These are phyloP conservation scores for Albifimbria verrucaria DNA, from an alignment of 2,329 filamentous ascomycete species.

Conservation along the genomic window DNA sequence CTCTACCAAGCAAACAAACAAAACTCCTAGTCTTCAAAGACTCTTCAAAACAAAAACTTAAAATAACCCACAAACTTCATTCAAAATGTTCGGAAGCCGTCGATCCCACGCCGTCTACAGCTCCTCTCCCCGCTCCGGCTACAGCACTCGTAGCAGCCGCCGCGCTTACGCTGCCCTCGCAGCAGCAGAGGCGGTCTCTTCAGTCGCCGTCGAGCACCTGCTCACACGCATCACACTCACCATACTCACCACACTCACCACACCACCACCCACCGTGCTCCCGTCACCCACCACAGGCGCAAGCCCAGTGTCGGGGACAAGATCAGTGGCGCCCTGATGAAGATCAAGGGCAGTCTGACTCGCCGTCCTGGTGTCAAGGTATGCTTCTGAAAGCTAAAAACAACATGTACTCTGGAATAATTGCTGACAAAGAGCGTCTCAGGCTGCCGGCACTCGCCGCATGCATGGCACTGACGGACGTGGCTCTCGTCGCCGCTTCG, in stretches of 20 bases:
- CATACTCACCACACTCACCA: constrained; percentile 36
- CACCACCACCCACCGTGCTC: constrained; percentile 34
- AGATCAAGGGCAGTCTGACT: constrained; percentile 67
- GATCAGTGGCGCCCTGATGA: constrained; percentile 71
- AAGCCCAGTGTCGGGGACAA: constrained; percentile 71
- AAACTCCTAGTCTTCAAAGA: neutral
- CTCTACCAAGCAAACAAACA: neutral
- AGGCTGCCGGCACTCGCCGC: constrained; percentile 70
- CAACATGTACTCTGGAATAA: neutral
- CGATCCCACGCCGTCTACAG: constrained; percentile 14
- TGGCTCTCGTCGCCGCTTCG: constrained; percentile 39
- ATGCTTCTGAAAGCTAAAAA: constrained; percentile 13
- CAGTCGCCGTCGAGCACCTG: constrained; percentile 19
- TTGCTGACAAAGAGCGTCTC: constrained; percentile 6
- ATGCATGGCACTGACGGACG: constrained; percentile 74
- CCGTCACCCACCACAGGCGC: constrained; percentile 62
- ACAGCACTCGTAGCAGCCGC: constrained; percentile 21
- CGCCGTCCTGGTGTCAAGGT: constrained; percentile 69
- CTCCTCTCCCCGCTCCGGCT: constrained; percentile 21
- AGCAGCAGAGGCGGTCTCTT: constrained; percentile 11
- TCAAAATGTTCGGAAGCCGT: constrained; percentile 30
- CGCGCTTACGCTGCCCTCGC: constrained; percentile 8
- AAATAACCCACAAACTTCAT: constrained; percentile 5
- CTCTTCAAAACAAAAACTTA: constrained; percentile 3
- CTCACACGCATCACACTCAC: constrained; percentile 27